phyloP scores from a whole-genome alignment of 306 rosid genomes.

The Hippophae gyantsensis region DNA sequence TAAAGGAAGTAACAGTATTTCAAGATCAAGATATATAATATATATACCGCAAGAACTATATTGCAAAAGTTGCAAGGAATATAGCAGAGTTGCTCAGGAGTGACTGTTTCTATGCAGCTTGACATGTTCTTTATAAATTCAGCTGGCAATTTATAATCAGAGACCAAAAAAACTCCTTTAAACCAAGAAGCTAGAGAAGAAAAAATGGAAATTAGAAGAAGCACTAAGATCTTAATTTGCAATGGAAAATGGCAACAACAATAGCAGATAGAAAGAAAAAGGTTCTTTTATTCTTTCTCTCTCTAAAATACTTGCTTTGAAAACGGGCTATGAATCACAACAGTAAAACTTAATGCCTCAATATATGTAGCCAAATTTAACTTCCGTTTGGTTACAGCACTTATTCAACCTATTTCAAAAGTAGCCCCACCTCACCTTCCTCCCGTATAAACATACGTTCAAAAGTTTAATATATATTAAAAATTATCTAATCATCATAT shows the following conservation, averaged over 20 bases:
- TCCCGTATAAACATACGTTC: too few species aligned
- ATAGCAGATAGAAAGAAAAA: conserved; percentile 16
- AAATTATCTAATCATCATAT: too few species aligned
- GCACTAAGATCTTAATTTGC: neutral
- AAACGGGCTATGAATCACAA: conserved; percentile 29
- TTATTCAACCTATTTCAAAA: neutral
- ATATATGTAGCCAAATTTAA: conserved; percentile 17
- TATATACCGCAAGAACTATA: conserved; percentile 87
- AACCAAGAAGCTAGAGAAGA: neutral
- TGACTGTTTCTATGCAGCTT: conserved; percentile 52
- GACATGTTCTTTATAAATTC: conserved; percentile 43
- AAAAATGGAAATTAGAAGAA: too few species aligned
- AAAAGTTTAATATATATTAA: too few species aligned
- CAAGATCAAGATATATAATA: conserved; percentile 1
- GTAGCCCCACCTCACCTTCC: too few species aligned
- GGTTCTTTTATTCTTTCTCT: conserved; percentile 32
- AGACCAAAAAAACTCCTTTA: neutral
- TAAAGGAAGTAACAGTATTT: neutral
- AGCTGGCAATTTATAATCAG: neutral
- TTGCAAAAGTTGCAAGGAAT: conserved; percentile 99
- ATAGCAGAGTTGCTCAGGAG: conserved; percentile 91
- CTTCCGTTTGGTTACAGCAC: too few species aligned
- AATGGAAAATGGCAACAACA: conserved; percentile 17
- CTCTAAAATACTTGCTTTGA: conserved; percentile 23
- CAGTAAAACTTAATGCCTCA: conserved; percentile 33